Percentiles rank a stretch among this genome's conserved stretches.
Evolutionary conservation across 2,329 filamentous ascomycete species (phyloP).

Genomic region (Clarireedia hainanense): DNA sequence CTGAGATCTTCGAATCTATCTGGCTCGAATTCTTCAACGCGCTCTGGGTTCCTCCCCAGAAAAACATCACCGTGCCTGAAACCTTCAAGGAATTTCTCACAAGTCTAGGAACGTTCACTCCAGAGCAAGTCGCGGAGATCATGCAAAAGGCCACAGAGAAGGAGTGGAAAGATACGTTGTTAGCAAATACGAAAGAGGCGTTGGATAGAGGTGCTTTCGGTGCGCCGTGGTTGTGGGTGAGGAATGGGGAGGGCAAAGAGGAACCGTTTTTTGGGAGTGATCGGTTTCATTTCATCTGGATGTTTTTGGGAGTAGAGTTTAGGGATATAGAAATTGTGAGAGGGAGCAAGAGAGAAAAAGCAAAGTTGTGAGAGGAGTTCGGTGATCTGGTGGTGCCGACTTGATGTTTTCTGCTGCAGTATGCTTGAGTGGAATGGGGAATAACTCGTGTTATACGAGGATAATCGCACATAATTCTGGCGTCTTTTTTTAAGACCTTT

Average conservation of each 20-base stretch:
- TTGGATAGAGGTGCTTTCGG: slow-evolving; percentile 65
- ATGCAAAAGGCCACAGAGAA: slow-evolving; percentile 42
- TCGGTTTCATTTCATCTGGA: slow-evolving; percentile 61
- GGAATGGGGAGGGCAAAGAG: slow-evolving; percentile 45
- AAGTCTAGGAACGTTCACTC: slow-evolving; percentile 34
- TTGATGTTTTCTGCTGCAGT: too few relatives aligned
- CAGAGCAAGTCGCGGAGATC: slow-evolving; percentile 46
- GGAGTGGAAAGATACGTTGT: slow-evolving; percentile 46
- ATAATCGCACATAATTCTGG: too few relatives aligned
- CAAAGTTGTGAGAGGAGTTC: slow-evolving; percentile 14
- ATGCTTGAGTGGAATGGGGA: too few relatives aligned
- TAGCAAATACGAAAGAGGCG: slow-evolving; percentile 51
- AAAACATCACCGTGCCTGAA: slow-evolving; percentile 51
- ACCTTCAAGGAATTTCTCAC: slow-evolving; percentile 39
- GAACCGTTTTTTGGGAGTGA: slow-evolving; percentile 76
- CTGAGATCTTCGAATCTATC: slow-evolving; percentile 41
- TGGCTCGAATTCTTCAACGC: slow-evolving; percentile 48
- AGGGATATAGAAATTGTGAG: slow-evolving; percentile 42
- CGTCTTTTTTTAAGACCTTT: too few relatives aligned
- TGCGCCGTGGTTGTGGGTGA: slow-evolving; percentile 67
- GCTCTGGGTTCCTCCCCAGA: slow-evolving; percentile 54
- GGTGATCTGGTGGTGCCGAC: too few relatives aligned
- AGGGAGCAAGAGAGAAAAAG: slow-evolving; percentile 10
- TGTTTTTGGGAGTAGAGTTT: slow-evolving; percentile 54
- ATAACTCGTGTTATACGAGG: too few relatives aligned